Evolutionary conservation across 139 green algal species (phyloP).

Genomic region (Pleodorina starrii): DNA sequence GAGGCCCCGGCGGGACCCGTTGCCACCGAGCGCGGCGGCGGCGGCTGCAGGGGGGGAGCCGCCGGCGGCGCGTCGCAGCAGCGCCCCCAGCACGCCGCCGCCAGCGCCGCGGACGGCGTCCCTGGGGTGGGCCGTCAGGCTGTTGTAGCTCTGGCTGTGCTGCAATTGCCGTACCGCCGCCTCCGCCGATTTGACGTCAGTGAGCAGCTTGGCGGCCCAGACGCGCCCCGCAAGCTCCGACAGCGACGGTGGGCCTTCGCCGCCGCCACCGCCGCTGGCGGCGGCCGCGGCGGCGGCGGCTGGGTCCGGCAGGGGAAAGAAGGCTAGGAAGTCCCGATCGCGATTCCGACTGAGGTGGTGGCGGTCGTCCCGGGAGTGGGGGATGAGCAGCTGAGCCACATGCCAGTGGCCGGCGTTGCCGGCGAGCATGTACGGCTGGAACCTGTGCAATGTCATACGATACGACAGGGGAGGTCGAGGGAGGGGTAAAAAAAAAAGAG

Average conservation of each 20-base stretch:
- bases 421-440: constrained; percentile 47
- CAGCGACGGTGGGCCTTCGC: not conserved
- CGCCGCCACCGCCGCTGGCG: not conserved
- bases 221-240: not conserved
- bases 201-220: constrained; percentile 1
- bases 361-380: constrained; percentile 6
- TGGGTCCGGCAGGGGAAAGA: constrained; percentile 34
- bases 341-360: constrained; percentile 1
- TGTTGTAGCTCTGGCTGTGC: not conserved
- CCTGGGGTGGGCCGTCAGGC: not conserved
- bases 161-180: not conserved
- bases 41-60: not conserved
- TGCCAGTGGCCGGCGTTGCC: constrained; percentile 36
- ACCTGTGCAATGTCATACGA: constrained; percentile 17
- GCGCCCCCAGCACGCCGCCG: not conserved
- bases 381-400: constrained; percentile 44
- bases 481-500: too few relatives aligned
- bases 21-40: not conserved
- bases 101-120: not conserved
- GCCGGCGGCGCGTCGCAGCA: not conserved
- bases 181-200: constrained; percentile 6
- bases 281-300: not conserved
- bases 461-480: too few relatives aligned
- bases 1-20: not conserved
- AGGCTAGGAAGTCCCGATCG: constrained; percentile 13